These are phyloP conservation scores for Ampelocalamus luodianensis DNA, from an alignment of 176 grass and related monocot genomes.

Conservation along the genomic window DNA sequence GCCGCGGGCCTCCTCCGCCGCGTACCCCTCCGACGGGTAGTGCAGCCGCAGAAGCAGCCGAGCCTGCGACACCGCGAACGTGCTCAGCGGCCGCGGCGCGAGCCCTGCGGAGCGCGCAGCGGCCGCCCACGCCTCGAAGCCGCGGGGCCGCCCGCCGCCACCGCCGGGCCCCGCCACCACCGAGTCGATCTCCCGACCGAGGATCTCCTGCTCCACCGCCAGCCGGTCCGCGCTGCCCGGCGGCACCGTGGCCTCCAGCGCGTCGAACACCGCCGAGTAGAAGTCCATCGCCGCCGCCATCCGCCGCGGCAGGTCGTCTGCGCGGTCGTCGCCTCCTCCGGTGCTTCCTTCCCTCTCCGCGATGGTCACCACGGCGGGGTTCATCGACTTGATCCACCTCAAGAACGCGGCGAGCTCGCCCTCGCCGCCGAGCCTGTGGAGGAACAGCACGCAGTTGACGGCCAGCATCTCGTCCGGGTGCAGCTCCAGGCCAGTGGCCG, in stretches of 20 bases:
- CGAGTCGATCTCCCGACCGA: conserved; percentile 68
- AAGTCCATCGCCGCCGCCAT: conserved; percentile 62
- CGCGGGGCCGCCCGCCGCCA: conserved; percentile 13
- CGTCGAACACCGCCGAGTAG: conserved; percentile 86
- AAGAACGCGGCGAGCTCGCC: conserved; percentile 53
- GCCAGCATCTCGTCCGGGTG: conserved; percentile 69
- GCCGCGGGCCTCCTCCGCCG: conserved; percentile 55
- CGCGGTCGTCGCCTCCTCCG: neutral
- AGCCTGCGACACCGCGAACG: conserved; percentile 81
- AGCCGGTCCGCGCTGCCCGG: conserved; percentile 67
- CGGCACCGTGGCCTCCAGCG: conserved; percentile 81
- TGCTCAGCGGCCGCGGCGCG: conserved; percentile 56
- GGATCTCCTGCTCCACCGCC: conserved; percentile 72
- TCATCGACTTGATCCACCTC: conserved; percentile 53
- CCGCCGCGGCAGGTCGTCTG: conserved; percentile 30
- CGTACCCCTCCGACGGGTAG: conserved; percentile 93
- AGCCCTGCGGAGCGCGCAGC: conserved; percentile 59
- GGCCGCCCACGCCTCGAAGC: conserved; percentile 61
- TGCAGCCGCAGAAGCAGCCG: conserved; percentile 78
- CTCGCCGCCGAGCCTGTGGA: conserved; percentile 57
- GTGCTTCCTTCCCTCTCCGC: conserved; percentile 63
- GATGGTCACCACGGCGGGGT: conserved; percentile 74
- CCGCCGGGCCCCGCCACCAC: conserved; percentile 18
- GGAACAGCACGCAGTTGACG: conserved; percentile 76
- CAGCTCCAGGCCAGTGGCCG: conserved; percentile 36